Conservation (phyloP, 306 rosid genomes). For the Vachellia pachyceras region DNA sequence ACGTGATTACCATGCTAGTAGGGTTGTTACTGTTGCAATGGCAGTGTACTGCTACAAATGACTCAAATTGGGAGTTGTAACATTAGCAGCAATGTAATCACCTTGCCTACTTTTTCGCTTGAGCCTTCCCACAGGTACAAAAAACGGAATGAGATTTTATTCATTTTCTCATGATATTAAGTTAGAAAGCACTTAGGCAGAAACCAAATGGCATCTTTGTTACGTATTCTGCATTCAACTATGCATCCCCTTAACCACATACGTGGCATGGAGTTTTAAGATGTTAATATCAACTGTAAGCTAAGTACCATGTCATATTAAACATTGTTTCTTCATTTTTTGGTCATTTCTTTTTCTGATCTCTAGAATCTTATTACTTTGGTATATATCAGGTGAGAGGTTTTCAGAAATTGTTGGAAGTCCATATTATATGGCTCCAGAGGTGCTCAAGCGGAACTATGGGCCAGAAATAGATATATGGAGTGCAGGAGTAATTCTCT, state of each 20-base stretch:
- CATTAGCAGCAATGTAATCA: neutral
- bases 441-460: slow-evolving; percentile 78
- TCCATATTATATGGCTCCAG: slow-evolving; percentile 90
- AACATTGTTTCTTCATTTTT: neutral
- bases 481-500: slow-evolving; percentile 90
- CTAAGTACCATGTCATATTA: slow-evolving; percentile 10
- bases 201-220: neutral
- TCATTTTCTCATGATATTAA: neutral
- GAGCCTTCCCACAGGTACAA: neutral
- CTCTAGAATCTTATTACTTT: slow-evolving; percentile 1
- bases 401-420: slow-evolving; percentile 88
- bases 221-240: neutral
- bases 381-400: slow-evolving; percentile 54
- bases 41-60: neutral
- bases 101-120: neutral
- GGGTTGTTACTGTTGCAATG: neutral
- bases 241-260: neutral
- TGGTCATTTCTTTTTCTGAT: slow-evolving; percentile 6
- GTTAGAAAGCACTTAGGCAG: neutral
- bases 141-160: neutral
- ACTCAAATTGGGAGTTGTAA: neutral
- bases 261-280: neutral
- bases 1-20: neutral
- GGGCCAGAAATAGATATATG: slow-evolving; percentile 89
- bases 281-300: slow-evolving; percentile 24